Base-by-base conservation (phyloP, 2,329 filamentous ascomycete genomes). In the Microsporum audouinii region DNA sequence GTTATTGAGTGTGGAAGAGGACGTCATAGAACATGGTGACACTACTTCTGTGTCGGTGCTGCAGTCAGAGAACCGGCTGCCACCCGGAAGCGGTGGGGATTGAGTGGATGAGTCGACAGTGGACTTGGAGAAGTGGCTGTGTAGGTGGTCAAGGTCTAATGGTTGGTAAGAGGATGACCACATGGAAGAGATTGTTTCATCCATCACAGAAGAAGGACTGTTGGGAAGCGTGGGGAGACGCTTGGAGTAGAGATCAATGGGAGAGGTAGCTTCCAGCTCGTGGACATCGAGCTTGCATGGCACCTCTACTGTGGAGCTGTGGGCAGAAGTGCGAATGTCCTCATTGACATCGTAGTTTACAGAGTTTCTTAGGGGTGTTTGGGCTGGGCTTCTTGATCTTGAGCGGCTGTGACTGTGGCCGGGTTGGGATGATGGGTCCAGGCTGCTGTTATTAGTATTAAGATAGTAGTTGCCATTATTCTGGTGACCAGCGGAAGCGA, bases 181-280 rank as follows among this genome's bases (percentile, higher is more conserved):
- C 23, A 39, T 57, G 36, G 55, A 31, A 17, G 70, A 73, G 36
- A 27, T 41, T n/a, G 10, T 14, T 61, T 75, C 73, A 27, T 76
- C 73, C 69, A 76, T 71, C 39, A 76, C 75, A 0, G 76, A 78
- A 0, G 76, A 78, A 33, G 76, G 76, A 3, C 75, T 75, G 63
- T 78, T 78, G 6, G 76, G 76, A 23, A 78, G 68, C 5, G 76
- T 77, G 4, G 76, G 76, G 27, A 78, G 69, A 45, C 76, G 68
- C 63, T 78, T 78, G 17, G 73, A 38, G 31, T 55, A 55, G n/a
- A 55, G 49, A 7, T 55, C 31, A 0, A 23, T 55, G 29, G 29
- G 49, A 8, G 49, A 55, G 7, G 14, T 14, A 36, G 49, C 17
- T 14, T 7, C 12, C 4, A 14, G 27, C 29, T 31, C 49, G 29